These are phyloP conservation scores for Epichloe amarillans DNA, from an alignment of 2,329 filamentous ascomycete genomes.

Conservation along the genomic window DNA sequence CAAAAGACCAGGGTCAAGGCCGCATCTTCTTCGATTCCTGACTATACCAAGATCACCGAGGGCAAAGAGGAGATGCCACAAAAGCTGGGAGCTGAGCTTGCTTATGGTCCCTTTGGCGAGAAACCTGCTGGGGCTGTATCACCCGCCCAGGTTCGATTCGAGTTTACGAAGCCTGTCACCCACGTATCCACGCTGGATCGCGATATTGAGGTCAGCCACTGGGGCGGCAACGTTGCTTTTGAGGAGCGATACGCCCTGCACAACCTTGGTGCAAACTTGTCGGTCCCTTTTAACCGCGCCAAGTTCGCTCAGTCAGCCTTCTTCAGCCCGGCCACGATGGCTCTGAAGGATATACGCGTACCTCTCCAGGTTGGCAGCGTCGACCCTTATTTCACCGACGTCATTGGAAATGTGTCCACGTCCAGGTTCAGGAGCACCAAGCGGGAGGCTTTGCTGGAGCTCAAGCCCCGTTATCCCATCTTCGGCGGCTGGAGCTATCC, in stretches of 20 bases:
- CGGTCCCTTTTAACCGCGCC: conserved; percentile 59
- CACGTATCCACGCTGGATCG: conserved; percentile 71
- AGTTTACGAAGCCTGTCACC: conserved; percentile 85
- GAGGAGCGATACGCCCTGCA: conserved; percentile 86
- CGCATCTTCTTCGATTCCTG: conserved; percentile 61
- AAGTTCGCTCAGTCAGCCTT: conserved; percentile 62
- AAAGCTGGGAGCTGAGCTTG: conserved; percentile 74
- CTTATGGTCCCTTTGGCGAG: conserved; percentile 79
- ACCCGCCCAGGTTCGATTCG: conserved; percentile 71
- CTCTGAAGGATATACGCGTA: conserved; percentile 70
- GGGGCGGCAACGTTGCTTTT: conserved; percentile 91
- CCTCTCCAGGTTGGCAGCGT: conserved; percentile 66
- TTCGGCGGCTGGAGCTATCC: conserved; percentile 98
- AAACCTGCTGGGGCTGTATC: conserved; percentile 63
- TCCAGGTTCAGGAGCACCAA: conserved; percentile 69
- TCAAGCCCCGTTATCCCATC: conserved; percentile 89
- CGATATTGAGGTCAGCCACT: conserved; percentile 91
- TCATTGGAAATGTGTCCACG: conserved; percentile 93
- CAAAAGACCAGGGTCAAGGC: conserved; percentile 98
- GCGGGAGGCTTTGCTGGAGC: conserved; percentile 70
- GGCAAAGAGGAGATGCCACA: conserved; percentile 55
- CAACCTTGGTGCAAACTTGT: conserved; percentile 73
- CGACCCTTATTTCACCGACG: conserved; percentile 89
- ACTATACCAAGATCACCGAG: conserved; percentile 62
- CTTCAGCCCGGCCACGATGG: conserved; percentile 63